Conservation (phyloP, 208 protist species). For the Acanthamoeba royreba region DNA sequence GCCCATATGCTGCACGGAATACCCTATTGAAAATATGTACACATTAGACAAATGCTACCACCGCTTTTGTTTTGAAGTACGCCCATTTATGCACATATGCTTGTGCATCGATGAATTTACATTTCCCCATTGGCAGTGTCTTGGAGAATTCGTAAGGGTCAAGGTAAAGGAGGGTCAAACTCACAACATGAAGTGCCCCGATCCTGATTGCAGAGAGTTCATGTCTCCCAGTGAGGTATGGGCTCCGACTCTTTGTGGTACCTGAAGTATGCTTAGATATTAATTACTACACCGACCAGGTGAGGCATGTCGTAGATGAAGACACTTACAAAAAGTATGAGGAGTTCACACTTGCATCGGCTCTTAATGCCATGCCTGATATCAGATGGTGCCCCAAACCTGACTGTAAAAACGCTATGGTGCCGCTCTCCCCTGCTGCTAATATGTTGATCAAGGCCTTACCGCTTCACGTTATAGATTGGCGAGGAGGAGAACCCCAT, state of each 20-base stretch:
- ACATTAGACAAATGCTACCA: conserved; percentile 49
- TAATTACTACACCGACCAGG: not conserved
- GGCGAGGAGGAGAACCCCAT: conserved; percentile 37
- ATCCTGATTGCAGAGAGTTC: not conserved
- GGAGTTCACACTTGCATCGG: conserved; percentile 17
- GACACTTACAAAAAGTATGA: conserved; percentile 32
- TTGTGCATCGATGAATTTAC: not conserved
- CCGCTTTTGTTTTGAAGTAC: conserved; percentile 48
- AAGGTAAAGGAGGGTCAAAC: not conserved
- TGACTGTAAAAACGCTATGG: conserved; percentile 63
- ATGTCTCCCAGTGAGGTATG: conserved; percentile 20
- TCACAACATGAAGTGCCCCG: conserved; percentile 30
- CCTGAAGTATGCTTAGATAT: not conserved
- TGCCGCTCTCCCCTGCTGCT: not conserved
- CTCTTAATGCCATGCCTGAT: conserved; percentile 44
- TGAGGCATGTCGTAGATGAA: conserved; percentile 14
- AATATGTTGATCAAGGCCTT: not conserved
- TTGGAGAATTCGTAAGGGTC: not conserved
- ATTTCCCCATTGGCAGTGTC: not conserved
- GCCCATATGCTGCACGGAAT: conserved; percentile 28
- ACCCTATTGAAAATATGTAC: conserved; percentile 35
- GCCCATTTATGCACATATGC: not conserved
- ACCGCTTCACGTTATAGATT: not conserved
- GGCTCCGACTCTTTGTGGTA: not conserved
- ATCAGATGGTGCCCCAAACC: conserved; percentile 59